Base-by-base conservation (phyloP, 2,329 filamentous ascomycete genomes). In the Fusarium multiceps region DNA sequence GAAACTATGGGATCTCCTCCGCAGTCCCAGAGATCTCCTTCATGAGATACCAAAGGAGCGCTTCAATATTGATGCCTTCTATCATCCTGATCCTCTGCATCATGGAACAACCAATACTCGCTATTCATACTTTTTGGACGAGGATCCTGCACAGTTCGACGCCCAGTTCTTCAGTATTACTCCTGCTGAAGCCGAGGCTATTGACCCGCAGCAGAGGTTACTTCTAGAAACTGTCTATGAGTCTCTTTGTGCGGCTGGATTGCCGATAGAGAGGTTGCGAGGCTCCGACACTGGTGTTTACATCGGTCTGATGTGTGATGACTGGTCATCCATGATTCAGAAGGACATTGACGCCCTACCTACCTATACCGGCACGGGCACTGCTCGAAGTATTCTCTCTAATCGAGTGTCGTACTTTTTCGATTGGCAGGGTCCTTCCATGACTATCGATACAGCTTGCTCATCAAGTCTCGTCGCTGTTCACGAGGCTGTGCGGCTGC, bases 391-490 rank as follows among this genome's bases (percentile, higher is more conserved):
- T 21, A 54, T 54, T 12, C 30, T 54, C 25, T 54, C 50, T 3
- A 54, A 54, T 40, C 50, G 50, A 10, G 30, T 54, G 1, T 54
- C 50, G 1, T 54, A 54, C 14, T 25, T 43, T 6, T 54, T 54
- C 3, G 50, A 54, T 7, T 40, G 42, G 14, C 30, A 32, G 2
- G 50, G 50, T 2, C 50, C 50, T 13, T 54, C 50, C 4, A 40
- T 30, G 14, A 54, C 50, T 10, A 54, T 55, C 10, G 53, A 46
- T n/a, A 46, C 50, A 30, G 61, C 61, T 9, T 64, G 61, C n/a
- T 48, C 42, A 11, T 60, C 55, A 10, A 57, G 55, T 14, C 42
- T 71, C 12, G 56, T 59, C 10, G 68, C 66, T 11, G 50, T 71
- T 6, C 68, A 71, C 11, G 45, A 67, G 21, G 66, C 55, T 12